Conservation (phyloP, 257 asterid species). For the Craterostigma plantagineum region DNA sequence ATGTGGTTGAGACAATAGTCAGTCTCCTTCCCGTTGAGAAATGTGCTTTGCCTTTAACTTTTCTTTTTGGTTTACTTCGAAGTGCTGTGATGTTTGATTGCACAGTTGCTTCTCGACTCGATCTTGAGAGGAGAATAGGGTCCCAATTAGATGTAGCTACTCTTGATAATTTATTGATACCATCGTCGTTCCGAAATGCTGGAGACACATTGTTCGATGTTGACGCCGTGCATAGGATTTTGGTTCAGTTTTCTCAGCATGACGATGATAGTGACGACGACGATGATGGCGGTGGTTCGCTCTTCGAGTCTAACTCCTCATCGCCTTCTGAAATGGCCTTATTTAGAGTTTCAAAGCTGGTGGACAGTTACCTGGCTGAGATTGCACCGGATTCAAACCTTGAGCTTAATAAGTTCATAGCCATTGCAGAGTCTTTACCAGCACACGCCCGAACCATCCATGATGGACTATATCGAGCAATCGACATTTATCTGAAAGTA, state of each 20-base stretch:
- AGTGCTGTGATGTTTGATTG: constrained; percentile 84
- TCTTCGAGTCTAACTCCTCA: constrained; percentile 48
- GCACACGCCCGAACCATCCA: constrained; percentile 63
- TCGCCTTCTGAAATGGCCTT: constrained; percentile 69
- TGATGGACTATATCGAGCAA: constrained; percentile 78
- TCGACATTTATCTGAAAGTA: constrained; percentile 85
- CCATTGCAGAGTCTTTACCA: constrained; percentile 68
- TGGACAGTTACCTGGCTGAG: constrained; percentile 75
- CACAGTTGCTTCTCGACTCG: constrained; percentile 45
- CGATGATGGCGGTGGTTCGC: constrained; percentile 50
- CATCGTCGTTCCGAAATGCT: constrained; percentile 53
- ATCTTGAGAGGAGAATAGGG: constrained; percentile 84
- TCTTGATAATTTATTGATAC: constrained; percentile 76
- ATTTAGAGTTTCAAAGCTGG: constrained; percentile 66
- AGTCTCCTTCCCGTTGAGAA: constrained; percentile 72
- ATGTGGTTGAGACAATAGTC: constrained; percentile 57
- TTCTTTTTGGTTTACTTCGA: constrained; percentile 64
- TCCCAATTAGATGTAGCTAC: constrained; percentile 66
- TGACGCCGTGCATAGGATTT: constrained; percentile 62
- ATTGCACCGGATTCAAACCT: constrained; percentile 87
- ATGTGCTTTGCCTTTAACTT: constrained; percentile 50
- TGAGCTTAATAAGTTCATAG: constrained; percentile 65
- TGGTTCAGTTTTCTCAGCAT: constrained; percentile 71
- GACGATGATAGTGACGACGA: constrained; percentile 92
- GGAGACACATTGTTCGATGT: constrained; percentile 79